Evolutionary conservation across 2,329 filamentous ascomycete genomes (phyloP).

Genomic region (Hortaea sp.): DNA sequence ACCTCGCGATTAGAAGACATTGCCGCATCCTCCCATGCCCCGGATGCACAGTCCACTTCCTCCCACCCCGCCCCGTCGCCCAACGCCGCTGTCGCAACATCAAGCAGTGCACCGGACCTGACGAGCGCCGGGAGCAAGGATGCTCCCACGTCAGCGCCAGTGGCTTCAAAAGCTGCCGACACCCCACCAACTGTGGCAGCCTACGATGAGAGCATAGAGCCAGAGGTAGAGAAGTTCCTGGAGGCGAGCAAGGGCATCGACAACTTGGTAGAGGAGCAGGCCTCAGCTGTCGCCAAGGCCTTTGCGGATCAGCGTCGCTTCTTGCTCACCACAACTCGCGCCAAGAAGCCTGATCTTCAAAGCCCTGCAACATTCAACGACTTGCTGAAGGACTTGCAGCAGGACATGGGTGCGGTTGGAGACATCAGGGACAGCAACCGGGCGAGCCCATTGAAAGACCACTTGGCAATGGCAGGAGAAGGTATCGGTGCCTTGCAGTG

Average conservation of each 20-base stretch:
- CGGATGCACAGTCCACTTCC: constrained; percentile 34
- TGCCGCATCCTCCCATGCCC: constrained; percentile 57
- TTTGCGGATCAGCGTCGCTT: constrained; percentile 83
- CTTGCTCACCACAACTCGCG: constrained; percentile 76
- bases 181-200: constrained; percentile 74
- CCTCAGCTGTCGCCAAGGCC: constrained; percentile 50
- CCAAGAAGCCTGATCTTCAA: constrained; percentile 78
- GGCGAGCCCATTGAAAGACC: constrained; percentile 62
- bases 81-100: constrained; percentile 9
- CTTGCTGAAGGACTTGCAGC: constrained; percentile 77
- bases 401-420: constrained; percentile 66
- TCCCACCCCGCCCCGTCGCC: constrained; percentile 5
- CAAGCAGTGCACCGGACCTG: constrained; percentile 24
- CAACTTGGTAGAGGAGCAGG: constrained; percentile 56
- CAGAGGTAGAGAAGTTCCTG: constrained; percentile 67
- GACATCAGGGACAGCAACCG: constrained; percentile 76
- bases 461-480: constrained; percentile 79
- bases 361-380: constrained; percentile 59
- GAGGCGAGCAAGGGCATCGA: constrained; percentile 69
- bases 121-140: constrained; percentile 13
- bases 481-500: constrained; percentile 83
- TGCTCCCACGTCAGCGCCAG: constrained; percentile 15
- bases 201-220: constrained; percentile 69
- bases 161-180: constrained; percentile 32
- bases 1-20: constrained; percentile 96